Conservation (phyloP, 208 protist species). For the Jaenimonas drosophilae region DNA sequence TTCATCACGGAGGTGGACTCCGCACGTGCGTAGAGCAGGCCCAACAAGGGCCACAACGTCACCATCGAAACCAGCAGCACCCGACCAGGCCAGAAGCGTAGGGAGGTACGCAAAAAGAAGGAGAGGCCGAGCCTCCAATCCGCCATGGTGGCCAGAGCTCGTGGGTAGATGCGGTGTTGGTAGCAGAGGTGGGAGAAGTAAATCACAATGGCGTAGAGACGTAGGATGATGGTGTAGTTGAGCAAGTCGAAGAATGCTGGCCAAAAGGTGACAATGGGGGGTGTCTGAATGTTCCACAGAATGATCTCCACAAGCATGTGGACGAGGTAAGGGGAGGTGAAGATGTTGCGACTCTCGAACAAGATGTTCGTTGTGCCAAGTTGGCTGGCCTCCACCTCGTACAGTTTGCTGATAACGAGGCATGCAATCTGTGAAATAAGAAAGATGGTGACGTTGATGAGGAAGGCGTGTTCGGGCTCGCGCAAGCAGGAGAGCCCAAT, state of each 20-base stretch:
- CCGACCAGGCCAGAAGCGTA: constrained; percentile 26
- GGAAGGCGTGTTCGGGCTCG: constrained; percentile 10
- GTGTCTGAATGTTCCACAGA: constrained; percentile 66
- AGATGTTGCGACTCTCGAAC: constrained; percentile 32
- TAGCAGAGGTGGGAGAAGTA: constrained; percentile 66
- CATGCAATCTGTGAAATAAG: constrained; percentile 23
- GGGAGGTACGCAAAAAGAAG: constrained; percentile 55
- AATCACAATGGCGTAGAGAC: constrained; percentile 52
- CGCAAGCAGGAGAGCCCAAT: constrained; percentile 42
- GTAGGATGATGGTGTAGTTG: constrained; percentile 63
- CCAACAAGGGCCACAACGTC: constrained; percentile 30
- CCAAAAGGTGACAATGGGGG: constrained; percentile 36
- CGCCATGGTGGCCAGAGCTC: constrained; percentile 43
- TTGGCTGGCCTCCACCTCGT: constrained; percentile 56
- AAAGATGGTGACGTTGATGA: constrained; percentile 60
- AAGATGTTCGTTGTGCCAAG: constrained; percentile 49
- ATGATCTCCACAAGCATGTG: constrained; percentile 50
- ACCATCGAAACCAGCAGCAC: constrained; percentile 15
- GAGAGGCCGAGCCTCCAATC: constrained; percentile 34
- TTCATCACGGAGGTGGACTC: constrained; percentile 28
- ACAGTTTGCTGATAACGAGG: constrained; percentile 49
- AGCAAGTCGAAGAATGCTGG: constrained; percentile 36
- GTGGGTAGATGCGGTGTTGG: constrained; percentile 56
- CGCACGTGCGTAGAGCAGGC: constrained; percentile 38
- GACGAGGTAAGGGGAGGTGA: constrained; percentile 59